Evolutionary conservation across 176 grass and related monocot species (phyloP).

Genomic region (Phyllostachys edulis): DNA sequence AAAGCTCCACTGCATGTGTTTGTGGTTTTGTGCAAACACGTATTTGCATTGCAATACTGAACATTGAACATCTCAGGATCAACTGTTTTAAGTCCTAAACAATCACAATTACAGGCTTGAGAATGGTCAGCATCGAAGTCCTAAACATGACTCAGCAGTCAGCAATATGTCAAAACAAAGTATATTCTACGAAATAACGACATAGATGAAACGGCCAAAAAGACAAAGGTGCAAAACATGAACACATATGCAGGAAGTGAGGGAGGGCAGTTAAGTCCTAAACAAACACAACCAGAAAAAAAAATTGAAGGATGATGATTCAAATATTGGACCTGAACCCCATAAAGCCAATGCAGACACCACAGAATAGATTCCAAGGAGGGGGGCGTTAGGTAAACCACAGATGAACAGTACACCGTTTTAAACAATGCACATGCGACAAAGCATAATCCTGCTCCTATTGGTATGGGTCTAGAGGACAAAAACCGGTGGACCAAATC

Average conservation of each 20-base stretch:
- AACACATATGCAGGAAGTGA: not conserved
- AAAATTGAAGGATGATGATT: not conserved
- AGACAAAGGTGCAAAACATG: not conserved
- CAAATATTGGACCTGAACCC: not conserved
- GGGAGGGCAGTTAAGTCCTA: not conserved
- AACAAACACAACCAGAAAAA: not conserved
- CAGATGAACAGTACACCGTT: not conserved
- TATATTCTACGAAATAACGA: not conserved
- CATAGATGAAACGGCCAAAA: not conserved
- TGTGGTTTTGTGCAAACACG: not conserved
- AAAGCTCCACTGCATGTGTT: not conserved
- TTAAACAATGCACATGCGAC: not conserved
- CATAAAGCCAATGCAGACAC: conserved; percentile 10
- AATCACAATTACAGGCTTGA: conserved; percentile 10
- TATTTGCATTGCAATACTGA: not conserved
- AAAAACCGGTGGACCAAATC: not conserved
- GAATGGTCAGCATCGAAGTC: not conserved
- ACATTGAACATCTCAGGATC: not conserved
- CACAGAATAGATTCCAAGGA: not conserved
- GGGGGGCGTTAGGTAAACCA: not conserved
- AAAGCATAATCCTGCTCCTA: not conserved
- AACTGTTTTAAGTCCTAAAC: not conserved
- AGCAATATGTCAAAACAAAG: not conserved
- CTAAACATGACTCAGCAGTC: not conserved
- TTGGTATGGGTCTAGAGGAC: not conserved